These are phyloP conservation scores for Exophiala sp. DNA, from an alignment of 2,329 filamentous ascomycete species.

Conservation along the genomic window DNA sequence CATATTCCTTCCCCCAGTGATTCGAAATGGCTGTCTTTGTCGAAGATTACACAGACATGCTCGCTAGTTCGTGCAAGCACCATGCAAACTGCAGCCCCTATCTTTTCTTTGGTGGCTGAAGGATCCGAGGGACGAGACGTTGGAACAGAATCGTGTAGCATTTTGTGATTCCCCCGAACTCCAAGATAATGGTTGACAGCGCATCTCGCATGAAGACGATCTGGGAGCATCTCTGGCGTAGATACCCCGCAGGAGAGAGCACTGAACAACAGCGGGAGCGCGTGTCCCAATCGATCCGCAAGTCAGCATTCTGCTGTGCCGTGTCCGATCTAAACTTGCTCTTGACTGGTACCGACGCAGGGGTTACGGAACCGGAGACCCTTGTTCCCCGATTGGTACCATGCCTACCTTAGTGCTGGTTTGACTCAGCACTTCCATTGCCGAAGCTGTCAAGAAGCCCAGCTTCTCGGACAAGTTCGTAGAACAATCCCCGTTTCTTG, in stretches of 20 bases:
- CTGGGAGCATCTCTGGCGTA: too few relatives aligned
- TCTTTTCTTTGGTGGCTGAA: background rate
- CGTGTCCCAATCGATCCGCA: background rate
- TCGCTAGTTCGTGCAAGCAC: background rate
- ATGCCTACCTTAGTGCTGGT: conserved; percentile 4
- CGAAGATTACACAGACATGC: background rate
- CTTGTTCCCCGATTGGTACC: background rate
- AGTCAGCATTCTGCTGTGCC: background rate
- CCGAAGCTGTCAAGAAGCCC: conserved; percentile 61
- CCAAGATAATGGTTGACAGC: background rate
- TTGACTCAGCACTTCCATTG: conserved; percentile 19
- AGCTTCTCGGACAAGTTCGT: conserved; percentile 86
- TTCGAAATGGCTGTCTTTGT: background rate
- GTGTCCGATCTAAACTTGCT: background rate
- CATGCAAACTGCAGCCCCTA: background rate
- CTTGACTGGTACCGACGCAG: background rate
- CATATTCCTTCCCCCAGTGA: background rate
- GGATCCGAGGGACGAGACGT: background rate
- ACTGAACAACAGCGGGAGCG: too few relatives aligned
- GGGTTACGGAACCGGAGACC: background rate
- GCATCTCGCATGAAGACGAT: too few relatives aligned
- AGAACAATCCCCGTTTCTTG: conserved; percentile 73
- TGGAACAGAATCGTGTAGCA: background rate
- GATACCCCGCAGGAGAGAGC: too few relatives aligned
- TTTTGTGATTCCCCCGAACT: background rate